phyloP scores from a whole-genome alignment of 2,329 filamentous ascomycete genomes.

The Epichloe amarillans region DNA sequence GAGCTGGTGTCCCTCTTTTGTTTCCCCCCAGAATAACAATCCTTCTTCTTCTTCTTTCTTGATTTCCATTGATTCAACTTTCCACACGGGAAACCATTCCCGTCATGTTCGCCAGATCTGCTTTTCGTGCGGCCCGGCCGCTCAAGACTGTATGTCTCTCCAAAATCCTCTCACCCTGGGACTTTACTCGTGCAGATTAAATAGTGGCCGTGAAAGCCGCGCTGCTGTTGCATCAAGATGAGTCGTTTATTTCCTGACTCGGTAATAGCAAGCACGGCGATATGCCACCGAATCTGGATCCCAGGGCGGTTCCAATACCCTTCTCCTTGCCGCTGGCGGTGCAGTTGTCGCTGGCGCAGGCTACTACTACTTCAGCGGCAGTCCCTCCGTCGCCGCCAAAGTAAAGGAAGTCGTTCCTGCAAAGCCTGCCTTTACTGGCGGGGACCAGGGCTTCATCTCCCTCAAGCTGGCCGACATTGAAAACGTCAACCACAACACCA shows the following conservation, averaged over 20 bases:
- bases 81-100: conserved; percentile 13
- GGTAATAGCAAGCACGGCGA: conserved; percentile 30
- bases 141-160: conserved; percentile 47
- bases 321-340: conserved; percentile 48
- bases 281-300: conserved; percentile 54
- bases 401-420: conserved; percentile 27
- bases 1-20: not conserved
- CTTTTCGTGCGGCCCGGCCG: conserved; percentile 50
- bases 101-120: conserved; percentile 55
- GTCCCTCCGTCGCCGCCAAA: conserved; percentile 40
- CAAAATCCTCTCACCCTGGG: not conserved
- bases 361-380: conserved; percentile 42
- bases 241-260: not conserved
- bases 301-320: conserved; percentile 43
- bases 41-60: not conserved
- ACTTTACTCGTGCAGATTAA: not conserved
- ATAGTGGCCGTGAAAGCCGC: not conserved
- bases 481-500: conserved; percentile 84
- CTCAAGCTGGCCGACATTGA: conserved; percentile 70
- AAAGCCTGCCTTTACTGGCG: conserved; percentile 55
- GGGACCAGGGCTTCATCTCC: conserved; percentile 78
- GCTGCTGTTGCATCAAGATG: not conserved
- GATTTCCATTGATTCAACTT: not conserved
- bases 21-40: not conserved
- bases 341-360: conserved; percentile 43